Conservation (phyloP, 164 flowering plant genomes). For the Magnolia sinica region DNA sequence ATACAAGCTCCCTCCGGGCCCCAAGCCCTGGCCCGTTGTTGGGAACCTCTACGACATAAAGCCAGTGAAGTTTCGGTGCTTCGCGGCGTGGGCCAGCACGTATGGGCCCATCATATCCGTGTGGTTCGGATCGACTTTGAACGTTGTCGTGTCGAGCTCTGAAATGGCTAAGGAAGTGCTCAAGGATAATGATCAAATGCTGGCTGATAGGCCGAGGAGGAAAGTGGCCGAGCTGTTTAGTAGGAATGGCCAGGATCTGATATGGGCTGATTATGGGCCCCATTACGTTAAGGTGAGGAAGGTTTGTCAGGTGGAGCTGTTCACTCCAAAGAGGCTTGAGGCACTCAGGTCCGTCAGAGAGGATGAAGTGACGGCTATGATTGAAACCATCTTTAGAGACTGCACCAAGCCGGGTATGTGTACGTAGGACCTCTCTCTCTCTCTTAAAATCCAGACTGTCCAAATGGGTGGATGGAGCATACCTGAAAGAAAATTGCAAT, state of each 20-base stretch:
- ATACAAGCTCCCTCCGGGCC: slow-evolving; percentile 40
- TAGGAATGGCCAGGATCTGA: slow-evolving; percentile 13
- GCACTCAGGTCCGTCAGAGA: slow-evolving; percentile 16
- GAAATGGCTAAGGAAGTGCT: slow-evolving; percentile 26
- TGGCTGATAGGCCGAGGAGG: slow-evolving; percentile 13
- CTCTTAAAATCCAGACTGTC: too few relatives aligned
- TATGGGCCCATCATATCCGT: slow-evolving; percentile 42
- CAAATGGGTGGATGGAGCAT: too few relatives aligned
- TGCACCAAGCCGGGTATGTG: slow-evolving; percentile 7
- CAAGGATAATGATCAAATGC: slow-evolving; percentile 12
- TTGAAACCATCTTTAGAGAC: slow-evolving; percentile 15
- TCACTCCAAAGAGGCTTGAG: slow-evolving; percentile 17
- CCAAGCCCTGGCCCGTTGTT: slow-evolving; percentile 31
- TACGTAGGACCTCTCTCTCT: neutral
- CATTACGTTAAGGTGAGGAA: slow-evolving; percentile 60
- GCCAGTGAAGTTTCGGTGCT: slow-evolving; percentile 38
- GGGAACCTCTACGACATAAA: slow-evolving; percentile 41
- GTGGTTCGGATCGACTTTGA: slow-evolving; percentile 31
- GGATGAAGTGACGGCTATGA: slow-evolving; percentile 16
- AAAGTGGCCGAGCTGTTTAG: slow-evolving; percentile 5
- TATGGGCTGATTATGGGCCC: slow-evolving; percentile 47
- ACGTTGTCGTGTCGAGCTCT: slow-evolving; percentile 26
- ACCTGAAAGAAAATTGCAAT: too few relatives aligned
- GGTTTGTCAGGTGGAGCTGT: slow-evolving; percentile 31
- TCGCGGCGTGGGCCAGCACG: slow-evolving; percentile 30